These are phyloP conservation scores for Postia placenta DNA, from an alignment of 768 basidiomycete species.

Conservation along the genomic window DNA sequence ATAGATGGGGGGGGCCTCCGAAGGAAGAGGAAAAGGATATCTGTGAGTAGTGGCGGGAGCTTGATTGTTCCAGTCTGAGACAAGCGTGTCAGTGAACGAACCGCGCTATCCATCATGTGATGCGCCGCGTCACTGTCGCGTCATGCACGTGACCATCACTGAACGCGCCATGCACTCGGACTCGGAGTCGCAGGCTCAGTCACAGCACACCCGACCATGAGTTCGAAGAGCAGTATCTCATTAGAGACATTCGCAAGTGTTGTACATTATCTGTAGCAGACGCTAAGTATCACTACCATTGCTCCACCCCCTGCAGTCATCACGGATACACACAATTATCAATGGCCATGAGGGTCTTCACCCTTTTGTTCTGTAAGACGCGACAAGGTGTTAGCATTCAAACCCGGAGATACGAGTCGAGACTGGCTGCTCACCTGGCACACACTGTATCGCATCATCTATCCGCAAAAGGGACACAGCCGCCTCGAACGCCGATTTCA, in stretches of 20 bases:
- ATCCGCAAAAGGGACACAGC: conserved; percentile 92
- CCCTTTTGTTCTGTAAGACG: conserved; percentile 54
- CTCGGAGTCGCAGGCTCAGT: no score
- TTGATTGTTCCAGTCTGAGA: neutral
- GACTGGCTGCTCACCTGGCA: conserved; percentile 55
- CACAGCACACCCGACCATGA: no score
- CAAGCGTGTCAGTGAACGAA: conserved; percentile 12
- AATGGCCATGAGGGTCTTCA: conserved; percentile 79
- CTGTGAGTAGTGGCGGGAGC: neutral
- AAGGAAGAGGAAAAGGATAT: neutral
- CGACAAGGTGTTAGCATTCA: conserved; percentile 8
- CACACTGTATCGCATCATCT: conserved; percentile 91
- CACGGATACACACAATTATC: conserved; percentile 19
- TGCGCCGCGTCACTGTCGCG: conserved; percentile 5
- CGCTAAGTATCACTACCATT: no score
- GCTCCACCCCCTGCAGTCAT: no score
- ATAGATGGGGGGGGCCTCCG: conserved; percentile 3
- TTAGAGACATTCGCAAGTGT: no score
- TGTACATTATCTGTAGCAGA: neutral
- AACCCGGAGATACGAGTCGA: neutral
- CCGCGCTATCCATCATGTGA: conserved; percentile 17
- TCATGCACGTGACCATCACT: neutral
- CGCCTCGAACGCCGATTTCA: conserved; percentile 96
- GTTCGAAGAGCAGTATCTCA: no score
- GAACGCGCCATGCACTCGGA: neutral